Conservation (phyloP, 2,329 filamentous ascomycete genomes). For the Xylaria multiplex region DNA sequence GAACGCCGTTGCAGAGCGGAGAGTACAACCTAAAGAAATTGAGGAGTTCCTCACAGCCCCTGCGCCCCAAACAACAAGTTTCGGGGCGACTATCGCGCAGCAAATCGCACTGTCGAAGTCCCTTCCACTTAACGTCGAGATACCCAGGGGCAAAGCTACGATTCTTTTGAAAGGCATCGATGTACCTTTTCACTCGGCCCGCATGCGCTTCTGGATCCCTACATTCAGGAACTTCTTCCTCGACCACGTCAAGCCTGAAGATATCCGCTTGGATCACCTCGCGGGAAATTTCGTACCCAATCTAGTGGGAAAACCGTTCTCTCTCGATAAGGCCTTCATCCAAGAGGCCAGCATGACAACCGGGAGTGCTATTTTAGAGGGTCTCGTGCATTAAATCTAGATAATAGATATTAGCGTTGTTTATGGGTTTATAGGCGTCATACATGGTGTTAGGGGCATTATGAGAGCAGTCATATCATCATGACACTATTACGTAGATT, state of each 20-base stretch:
- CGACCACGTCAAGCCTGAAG: conserved; percentile 22
- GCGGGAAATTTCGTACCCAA: conserved; percentile 28
- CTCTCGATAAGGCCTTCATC: conserved; percentile 26
- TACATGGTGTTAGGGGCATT: not conserved
- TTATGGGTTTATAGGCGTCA: not conserved
- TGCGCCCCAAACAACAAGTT: conserved; percentile 2
- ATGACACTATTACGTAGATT: not conserved
- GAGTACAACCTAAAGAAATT: conserved; percentile 14
- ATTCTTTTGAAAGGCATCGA: conserved; percentile 33
- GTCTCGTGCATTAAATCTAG: conserved; percentile 39
- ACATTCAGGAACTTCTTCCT: conserved; percentile 30
- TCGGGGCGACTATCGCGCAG: conserved; percentile 20
- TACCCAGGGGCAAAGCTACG: conserved; percentile 31
- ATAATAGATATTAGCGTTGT: conserved; percentile 2
- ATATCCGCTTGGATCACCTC: conserved; percentile 29
- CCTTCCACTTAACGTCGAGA: conserved; percentile 29
- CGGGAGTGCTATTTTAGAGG: conserved; percentile 41
- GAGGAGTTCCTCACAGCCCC: conserved; percentile 21
- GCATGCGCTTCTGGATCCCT: conserved; percentile 33
- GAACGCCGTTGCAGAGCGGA: conserved; percentile 25
- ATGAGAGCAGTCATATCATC: not conserved
- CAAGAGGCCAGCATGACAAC: conserved; percentile 34
- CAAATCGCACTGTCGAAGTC: conserved; percentile 22
- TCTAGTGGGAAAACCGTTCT: conserved; percentile 29
- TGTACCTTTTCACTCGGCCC: conserved; percentile 33